Base-by-base conservation (phyloP, 1,284 basidiomycete genomes). In the Trametes sp. region DNA sequence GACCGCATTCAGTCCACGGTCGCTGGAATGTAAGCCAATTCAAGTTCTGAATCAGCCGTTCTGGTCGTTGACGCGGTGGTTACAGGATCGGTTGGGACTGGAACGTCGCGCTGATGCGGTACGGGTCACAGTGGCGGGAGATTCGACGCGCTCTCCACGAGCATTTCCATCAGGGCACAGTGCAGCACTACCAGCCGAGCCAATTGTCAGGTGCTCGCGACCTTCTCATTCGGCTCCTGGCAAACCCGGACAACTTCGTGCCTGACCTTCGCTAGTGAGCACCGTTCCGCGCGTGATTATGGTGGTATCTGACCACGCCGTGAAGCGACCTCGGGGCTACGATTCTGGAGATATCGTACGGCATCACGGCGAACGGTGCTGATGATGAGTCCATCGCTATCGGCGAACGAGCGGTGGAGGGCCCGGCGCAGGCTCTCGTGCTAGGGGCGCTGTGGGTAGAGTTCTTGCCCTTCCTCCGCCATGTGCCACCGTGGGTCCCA, bases 401-500 rank as follows among this genome's bases (percentile, higher is more conserved):
- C 21, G 59, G 57, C 16, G 64, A 65, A 44, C 28, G 60, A 10
- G 64, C 64, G 14, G 57, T 62, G 8, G 57, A 66, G 45, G 64
- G 61, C 13, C 61, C 61, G 6, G 59, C 58, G 7, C 38, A 63
- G 19, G 61, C 55, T 23, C 58, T 66, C 8, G 61, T 62, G 8
- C 65, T 69, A 3, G 67, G 68, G 5, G 62, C 65, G 7, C 63
- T 70, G 31, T 60, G 69, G 50, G 63, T 69, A 5, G 70, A 71
- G 46, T 61, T 68, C 44, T 35, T 70, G 1, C 68, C 70, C 4
- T 33, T 69, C 60, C 69, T 82, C 42, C 75, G 74, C 54, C 72
- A 80, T 54, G 60, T 82, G 14, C 81, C 81, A 0, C 65, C 58
- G 1, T 82, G 81, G 80, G 67, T 81, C 52, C 80, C 81, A 0